Conservation (phyloP, 2,329 filamentous ascomycete genomes). For the Trichoderma koningiopsis region DNA sequence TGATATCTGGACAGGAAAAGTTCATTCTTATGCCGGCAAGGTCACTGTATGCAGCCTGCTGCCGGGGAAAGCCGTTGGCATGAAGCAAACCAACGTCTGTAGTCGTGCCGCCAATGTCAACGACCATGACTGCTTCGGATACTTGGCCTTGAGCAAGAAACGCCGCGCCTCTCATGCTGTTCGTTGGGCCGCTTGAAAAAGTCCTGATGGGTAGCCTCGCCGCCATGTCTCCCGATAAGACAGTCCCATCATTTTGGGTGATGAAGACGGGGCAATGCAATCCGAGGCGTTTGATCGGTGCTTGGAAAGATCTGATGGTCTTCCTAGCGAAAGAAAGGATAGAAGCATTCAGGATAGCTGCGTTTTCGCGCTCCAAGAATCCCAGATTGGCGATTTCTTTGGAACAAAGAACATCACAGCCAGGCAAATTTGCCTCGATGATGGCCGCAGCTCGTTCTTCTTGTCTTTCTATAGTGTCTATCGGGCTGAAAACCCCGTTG, state of each 20-base stretch:
- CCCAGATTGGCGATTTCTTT: slow-evolving; percentile 56
- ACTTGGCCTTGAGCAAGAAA: slow-evolving; percentile 52
- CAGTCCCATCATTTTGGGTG: slow-evolving; percentile 65
- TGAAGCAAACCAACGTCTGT: slow-evolving; percentile 64
- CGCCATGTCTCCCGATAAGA: slow-evolving; percentile 56
- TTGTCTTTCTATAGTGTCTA: slow-evolving; percentile 51
- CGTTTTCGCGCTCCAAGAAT: slow-evolving; percentile 65
- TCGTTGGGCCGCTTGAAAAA: slow-evolving; percentile 65
- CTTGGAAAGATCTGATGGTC: slow-evolving; percentile 59
- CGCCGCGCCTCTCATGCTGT: slow-evolving; percentile 64
- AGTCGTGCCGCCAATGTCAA: slow-evolving; percentile 69
- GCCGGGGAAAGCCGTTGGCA: slow-evolving; percentile 63
- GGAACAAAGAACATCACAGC: slow-evolving; percentile 51
- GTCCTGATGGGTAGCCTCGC: slow-evolving; percentile 60
- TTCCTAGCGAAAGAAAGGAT: slow-evolving; percentile 59
- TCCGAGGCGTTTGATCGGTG: slow-evolving; percentile 52
- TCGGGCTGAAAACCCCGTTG: slow-evolving; percentile 55
- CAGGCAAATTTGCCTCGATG: slow-evolving; percentile 44
- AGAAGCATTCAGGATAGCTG: slow-evolving; percentile 64
- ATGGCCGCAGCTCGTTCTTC: slow-evolving; percentile 52
- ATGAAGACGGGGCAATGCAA: slow-evolving; percentile 60
- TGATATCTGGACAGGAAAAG: slow-evolving; percentile 59
- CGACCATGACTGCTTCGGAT: slow-evolving; percentile 55
- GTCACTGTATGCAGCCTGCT: slow-evolving; percentile 63
- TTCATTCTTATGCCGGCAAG: slow-evolving; percentile 66